Conservation (phyloP, 371 early-diverging fungal species). For the Quaeritorhiza haematococci region DNA sequence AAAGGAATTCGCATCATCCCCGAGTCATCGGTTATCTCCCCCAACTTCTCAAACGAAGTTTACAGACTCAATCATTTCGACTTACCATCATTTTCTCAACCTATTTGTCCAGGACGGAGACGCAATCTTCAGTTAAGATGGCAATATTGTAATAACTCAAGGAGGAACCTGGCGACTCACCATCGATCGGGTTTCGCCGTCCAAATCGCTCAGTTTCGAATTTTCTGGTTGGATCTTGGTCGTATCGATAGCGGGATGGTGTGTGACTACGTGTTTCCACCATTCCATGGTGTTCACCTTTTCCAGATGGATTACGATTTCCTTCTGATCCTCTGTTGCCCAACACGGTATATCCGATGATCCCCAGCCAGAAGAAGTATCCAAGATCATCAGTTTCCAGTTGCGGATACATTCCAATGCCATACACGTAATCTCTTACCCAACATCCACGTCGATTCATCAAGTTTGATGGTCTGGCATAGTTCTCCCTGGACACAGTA, state of each 20-base stretch:
- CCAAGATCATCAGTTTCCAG: no score
- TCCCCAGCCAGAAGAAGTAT: background rate
- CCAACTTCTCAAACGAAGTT: background rate
- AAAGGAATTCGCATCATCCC: no score
- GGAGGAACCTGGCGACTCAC: conserved; percentile 36
- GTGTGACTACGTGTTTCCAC: conserved; percentile 85
- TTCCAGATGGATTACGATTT: conserved; percentile 75
- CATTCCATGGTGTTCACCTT: conserved; percentile 79
- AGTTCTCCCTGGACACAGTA: conserved; percentile 58
- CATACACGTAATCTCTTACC: conserved; percentile 37
- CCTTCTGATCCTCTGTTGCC: conserved; percentile 52
- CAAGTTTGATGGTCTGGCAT: conserved; percentile 63
- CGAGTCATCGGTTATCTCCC: no score
- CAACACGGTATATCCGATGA: conserved; percentile 4
- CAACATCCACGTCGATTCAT: conserved; percentile 83
- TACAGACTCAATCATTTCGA: no score
- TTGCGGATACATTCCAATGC: background rate
- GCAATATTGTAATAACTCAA: background rate
- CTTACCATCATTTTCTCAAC: conserved; percentile 56
- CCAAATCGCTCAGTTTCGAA: conserved; percentile 79
- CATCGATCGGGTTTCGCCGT: conserved; percentile 87
- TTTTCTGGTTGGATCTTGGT: conserved; percentile 87
- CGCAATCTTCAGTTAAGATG: background rate
- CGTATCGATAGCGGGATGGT: conserved; percentile 82
- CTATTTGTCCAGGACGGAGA: conserved; percentile 4